Evolutionary conservation across 306 rosid genomes (phyloP), one percentile per base, ranked within the genome.

Genomic region (Clitoria ternatea): DNA sequence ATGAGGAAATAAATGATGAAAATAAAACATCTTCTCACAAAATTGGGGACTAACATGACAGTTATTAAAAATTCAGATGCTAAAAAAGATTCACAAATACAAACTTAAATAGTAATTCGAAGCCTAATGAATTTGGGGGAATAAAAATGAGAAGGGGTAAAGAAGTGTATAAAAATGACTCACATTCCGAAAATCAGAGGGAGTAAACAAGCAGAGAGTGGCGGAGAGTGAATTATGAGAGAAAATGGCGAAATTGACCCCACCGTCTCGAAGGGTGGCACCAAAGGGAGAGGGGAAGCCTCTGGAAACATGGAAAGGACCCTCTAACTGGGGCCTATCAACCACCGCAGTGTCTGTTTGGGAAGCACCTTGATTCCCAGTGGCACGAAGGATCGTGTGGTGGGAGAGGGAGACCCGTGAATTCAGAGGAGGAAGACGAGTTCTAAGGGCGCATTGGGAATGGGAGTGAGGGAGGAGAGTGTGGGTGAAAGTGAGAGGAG

Each of bases 191-290:
- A 90, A 80, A 79, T 94, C 96, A 37, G 85, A 79, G 6, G 79
- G 85, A 40, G 82, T 60, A 12, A 89, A 84, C 74, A 94, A 73
- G 53, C 97, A 91, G 70, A 94, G 97, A 49, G 93, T 79, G 13
- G 89, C 88, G 1, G 94, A 87, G 37, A 54, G 66, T 17, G 88
- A 87, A 80, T 89, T 87, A 63, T 73, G 84, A 10, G 96, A 86
- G 55, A 61, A 86, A 50, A 91, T 82, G 40, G 95, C 87, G 72
- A 91, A 94, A 81, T 94, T 91, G 67, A 94, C 82, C 17, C 96
- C 92, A 2, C 79, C 84, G 15, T 87, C 92, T n/a, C 75, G 77
- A 22, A 42, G 56, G 7, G 92, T 81, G 69, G 97, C 91, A 23
- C 97, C 97, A 22, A 90, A 81, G 2, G 95, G 91, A 14, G 70